Percentiles rank a stretch among this genome's conserved stretches.
Evolutionary conservation across 2,329 filamentous ascomycete genomes (phyloP).

Genomic region (Xylariaceae sp.): DNA sequence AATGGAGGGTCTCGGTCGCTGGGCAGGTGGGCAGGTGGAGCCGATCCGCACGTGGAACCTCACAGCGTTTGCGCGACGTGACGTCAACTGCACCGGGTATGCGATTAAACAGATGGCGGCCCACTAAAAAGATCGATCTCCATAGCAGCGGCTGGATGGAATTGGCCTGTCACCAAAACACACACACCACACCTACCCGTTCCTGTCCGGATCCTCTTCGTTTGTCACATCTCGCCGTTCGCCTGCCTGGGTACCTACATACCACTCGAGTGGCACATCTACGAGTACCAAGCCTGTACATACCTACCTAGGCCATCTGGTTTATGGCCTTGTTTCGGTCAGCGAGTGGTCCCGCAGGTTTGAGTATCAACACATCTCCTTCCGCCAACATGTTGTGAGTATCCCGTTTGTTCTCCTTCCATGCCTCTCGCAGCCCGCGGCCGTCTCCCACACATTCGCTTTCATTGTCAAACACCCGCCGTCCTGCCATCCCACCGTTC

Average conservation of each 20-base stretch:
- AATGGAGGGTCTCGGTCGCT: too few relatives aligned
- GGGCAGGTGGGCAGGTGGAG: too few relatives aligned
- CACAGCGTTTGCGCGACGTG: background rate
- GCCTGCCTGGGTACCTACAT: background rate
- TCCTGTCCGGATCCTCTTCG: background rate
- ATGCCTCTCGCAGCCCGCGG: background rate
- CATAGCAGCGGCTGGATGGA: background rate
- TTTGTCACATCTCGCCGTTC: background rate
- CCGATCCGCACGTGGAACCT: background rate
- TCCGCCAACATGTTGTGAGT: constrained; percentile 53
- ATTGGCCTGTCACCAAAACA: background rate
- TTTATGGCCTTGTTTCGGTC: constrained; percentile 51
- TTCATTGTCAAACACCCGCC: background rate
- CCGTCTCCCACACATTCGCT: background rate
- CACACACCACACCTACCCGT: background rate
- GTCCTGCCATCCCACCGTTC: too few relatives aligned
- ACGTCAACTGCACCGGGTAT: background rate
- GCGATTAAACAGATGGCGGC: background rate
- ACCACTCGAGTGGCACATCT: constrained; percentile 12
- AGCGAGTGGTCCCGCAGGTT: constrained; percentile 53
- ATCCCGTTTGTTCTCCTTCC: constrained; percentile 20
- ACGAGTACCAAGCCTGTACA: constrained; percentile 1
- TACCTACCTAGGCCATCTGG: too few relatives aligned
- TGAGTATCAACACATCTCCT: constrained; percentile 57
- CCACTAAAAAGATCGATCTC: background rate